Conservation (phyloP, 345 rosid species). For the Sonneratia caseolaris region DNA sequence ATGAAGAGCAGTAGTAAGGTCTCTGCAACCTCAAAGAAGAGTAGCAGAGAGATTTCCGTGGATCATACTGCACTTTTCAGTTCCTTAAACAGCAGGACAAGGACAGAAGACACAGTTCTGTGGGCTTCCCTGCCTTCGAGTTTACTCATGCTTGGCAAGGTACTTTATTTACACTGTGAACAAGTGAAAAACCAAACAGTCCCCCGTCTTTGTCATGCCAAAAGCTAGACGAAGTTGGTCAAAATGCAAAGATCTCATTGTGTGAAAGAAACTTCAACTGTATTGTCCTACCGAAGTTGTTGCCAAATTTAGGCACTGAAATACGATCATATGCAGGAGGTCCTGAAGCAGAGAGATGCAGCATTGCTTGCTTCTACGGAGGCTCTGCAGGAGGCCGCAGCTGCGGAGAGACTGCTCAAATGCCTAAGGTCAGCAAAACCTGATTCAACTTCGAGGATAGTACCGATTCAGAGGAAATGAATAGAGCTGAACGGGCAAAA, state of each 20-base stretch:
- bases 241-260: no score
- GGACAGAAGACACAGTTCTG: slow-evolving; percentile 24
- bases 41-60: slow-evolving; percentile 14
- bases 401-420: slow-evolving; percentile 53
- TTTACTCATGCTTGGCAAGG: slow-evolving; percentile 55
- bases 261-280: not conserved
- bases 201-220: no score
- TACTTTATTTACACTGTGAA: slow-evolving; percentile 2
- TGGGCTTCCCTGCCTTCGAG: slow-evolving; percentile 52
- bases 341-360: slow-evolving; percentile 39
- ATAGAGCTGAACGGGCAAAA: no score
- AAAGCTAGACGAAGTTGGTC: no score
- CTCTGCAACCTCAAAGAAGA: slow-evolving; percentile 7
- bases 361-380: slow-evolving; percentile 46
- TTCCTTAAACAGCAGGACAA: slow-evolving; percentile 12
- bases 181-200: no score
- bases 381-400: slow-evolving; percentile 59
- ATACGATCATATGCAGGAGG: slow-evolving; percentile 28
- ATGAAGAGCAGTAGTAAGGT: slow-evolving; percentile 14
- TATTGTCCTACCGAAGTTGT: no score
- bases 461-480: no score
- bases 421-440: slow-evolving; percentile 38
- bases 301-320: not conserved
- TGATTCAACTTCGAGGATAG: not conserved
- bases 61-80: slow-evolving; percentile 11